phyloP scores from a whole-genome alignment of 345 rosid species.

The Orychophragmus violaceus region DNA sequence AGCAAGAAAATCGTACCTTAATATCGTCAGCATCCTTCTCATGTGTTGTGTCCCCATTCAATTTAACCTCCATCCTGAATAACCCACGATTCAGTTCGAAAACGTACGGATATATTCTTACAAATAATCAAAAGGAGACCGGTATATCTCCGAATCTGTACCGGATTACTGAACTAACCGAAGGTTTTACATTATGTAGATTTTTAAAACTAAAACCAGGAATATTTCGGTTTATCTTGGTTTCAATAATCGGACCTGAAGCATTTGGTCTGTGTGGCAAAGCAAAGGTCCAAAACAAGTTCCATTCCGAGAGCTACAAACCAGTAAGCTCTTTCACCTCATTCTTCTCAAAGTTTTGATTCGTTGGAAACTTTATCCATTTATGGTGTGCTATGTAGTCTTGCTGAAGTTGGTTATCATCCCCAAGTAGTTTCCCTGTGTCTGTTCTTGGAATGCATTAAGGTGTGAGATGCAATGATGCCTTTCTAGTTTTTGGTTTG shows the following conservation, averaged over 20 bases:
- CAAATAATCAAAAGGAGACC: too few relatives aligned
- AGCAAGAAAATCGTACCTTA: too few relatives aligned
- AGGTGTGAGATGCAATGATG: background rate
- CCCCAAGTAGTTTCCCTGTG: background rate
- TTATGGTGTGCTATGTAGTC: background rate
- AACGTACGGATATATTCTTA: too few relatives aligned
- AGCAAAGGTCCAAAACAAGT: conserved; percentile 19
- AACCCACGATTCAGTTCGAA: too few relatives aligned
- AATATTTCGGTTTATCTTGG: background rate
- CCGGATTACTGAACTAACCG: too few relatives aligned
- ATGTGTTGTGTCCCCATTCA: too few relatives aligned
- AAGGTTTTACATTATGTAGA: too few relatives aligned
- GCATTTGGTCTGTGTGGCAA: conserved; percentile 2
- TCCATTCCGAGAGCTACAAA: background rate
- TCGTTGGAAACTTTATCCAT: background rate
- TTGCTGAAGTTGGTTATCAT: background rate
- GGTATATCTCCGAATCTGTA: too few relatives aligned
- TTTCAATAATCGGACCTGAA: conserved; percentile 11
- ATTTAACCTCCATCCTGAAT: too few relatives aligned
- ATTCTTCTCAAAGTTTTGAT: background rate
- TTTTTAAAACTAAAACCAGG: too few relatives aligned
- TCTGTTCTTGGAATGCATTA: background rate
- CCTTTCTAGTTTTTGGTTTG: background rate
- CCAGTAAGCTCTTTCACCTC: conserved; percentile 30
- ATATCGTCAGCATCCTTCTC: too few relatives aligned